A percentile compares a stretch with the other conserved stretches of the same genome.
phyloP scores from a whole-genome alignment of 2,329 filamentous ascomycete species.

The Cercospora nicotianae region DNA sequence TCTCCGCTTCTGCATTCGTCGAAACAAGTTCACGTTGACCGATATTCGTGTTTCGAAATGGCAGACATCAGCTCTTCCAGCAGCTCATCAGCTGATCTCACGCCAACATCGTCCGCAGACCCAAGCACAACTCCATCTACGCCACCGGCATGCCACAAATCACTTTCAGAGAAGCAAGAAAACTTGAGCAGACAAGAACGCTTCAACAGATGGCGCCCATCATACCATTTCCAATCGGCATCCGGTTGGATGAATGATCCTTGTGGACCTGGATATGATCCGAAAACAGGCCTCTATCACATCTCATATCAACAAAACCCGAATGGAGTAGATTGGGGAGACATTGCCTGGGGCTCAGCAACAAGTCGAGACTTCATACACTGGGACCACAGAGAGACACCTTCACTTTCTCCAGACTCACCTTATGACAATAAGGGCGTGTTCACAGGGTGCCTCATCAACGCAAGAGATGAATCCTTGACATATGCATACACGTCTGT shows the following conservation, averaged over 20 bases:
- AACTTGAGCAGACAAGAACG: constrained; percentile 11
- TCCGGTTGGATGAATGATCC: constrained; percentile 49
- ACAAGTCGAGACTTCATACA: constrained; percentile 43
- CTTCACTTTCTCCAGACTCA: constrained; percentile 39
- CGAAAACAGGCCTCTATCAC: constrained; percentile 43
- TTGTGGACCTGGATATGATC: constrained; percentile 45
- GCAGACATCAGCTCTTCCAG: constrained; percentile 11
- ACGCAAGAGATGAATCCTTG: constrained; percentile 36
- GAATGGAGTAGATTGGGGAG: constrained; percentile 44
- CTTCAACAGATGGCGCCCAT: constrained; percentile 29
- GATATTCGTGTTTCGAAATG: not conserved
- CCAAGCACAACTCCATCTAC: constrained; percentile 9
- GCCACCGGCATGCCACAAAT: not conserved
- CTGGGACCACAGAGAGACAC: constrained; percentile 38
- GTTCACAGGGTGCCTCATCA: constrained; percentile 45
- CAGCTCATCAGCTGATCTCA: constrained; percentile 14
- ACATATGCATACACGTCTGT: constrained; percentile 47
- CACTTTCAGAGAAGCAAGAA: not conserved
- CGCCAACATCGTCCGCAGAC: constrained; percentile 4
- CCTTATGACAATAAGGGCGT: constrained; percentile 45
- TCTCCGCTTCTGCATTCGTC: not conserved
- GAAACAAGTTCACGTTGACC: not conserved
- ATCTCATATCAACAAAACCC: constrained; percentile 49
- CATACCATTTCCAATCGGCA: constrained; percentile 43
- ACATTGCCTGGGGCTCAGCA: constrained; percentile 47